Percentiles rank a stretch among this genome's conserved stretches.
These are phyloP conservation scores for Oldenlandia corymbosa DNA, from an alignment of 257 asterid genomes.

Conservation along the genomic window DNA sequence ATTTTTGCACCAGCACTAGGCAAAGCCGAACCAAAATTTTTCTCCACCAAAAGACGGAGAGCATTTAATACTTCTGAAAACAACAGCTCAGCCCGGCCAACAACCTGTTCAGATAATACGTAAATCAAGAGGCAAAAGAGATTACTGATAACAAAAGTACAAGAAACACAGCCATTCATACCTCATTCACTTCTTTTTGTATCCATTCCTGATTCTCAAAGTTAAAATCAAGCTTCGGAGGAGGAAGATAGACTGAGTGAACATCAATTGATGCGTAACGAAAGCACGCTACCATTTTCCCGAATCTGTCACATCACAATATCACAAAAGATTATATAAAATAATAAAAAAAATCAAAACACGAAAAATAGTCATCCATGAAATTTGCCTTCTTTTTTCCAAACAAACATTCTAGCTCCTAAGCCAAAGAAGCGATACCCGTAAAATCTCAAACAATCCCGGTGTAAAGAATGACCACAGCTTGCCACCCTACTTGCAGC, in stretches of 20 bases:
- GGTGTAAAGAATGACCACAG: constrained; percentile 93
- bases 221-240: constrained; percentile 75
- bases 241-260: constrained; percentile 88
- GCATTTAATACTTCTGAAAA: constrained; percentile 73
- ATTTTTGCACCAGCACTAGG: constrained; percentile 24
- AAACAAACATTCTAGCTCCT: constrained; percentile 6
- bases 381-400: neutral
- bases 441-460: constrained; percentile 96
- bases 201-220: constrained; percentile 83
- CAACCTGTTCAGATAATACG: constrained; percentile 47
- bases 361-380: neutral
- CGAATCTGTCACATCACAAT: constrained; percentile 51
- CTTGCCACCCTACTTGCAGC: constrained; percentile 99
- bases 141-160: constrained; percentile 16
- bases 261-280: constrained; percentile 98
- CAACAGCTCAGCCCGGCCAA: constrained; percentile 70
- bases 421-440: constrained; percentile 48
- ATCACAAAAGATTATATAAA: too few relatives aligned
- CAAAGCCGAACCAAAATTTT: constrained; percentile 29
- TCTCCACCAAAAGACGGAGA: constrained; percentile 48
- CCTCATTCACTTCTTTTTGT: constrained; percentile 70
- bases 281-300: constrained; percentile 98
- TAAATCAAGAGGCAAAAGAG: constrained; percentile 15
- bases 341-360: too few relatives aligned
- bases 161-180: constrained; percentile 15